These are phyloP conservation scores for Colletotrichum salicis DNA, from an alignment of 2,329 filamentous ascomycete genomes.

Conservation along the genomic window DNA sequence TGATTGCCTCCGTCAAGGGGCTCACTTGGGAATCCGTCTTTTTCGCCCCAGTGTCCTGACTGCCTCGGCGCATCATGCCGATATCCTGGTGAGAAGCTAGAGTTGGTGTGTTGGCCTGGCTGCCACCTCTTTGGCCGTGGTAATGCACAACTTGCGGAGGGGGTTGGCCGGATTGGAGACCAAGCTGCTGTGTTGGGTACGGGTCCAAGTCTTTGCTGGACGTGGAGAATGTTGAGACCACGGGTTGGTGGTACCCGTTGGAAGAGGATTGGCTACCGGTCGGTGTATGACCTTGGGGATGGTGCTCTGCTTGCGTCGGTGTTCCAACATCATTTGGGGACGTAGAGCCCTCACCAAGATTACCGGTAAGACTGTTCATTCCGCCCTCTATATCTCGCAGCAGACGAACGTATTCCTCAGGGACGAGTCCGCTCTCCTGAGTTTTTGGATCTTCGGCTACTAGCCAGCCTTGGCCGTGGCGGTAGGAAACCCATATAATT, in stretches of 20 bases:
- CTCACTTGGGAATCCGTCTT: conserved; percentile 51
- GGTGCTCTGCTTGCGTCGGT: conserved; percentile 70
- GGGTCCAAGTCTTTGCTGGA: conserved; percentile 76
- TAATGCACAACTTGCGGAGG: conserved; percentile 76
- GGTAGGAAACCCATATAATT: conserved; percentile 94
- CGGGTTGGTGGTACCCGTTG: conserved; percentile 75
- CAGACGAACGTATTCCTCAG: conserved; percentile 94
- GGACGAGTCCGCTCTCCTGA: conserved; percentile 92
- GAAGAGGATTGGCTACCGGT: conserved; percentile 43
- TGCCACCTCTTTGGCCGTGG: conserved; percentile 74
- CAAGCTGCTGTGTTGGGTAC: conserved; percentile 73
- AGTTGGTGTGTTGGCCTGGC: conserved; percentile 73
- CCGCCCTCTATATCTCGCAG: conserved; percentile 94
- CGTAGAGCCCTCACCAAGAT: conserved; percentile 63
- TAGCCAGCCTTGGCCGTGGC: conserved; percentile 96
- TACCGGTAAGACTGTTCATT: conserved; percentile 76
- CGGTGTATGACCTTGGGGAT: conserved; percentile 35
- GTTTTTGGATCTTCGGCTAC: conserved; percentile 96
- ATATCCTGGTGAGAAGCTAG: conserved; percentile 62
- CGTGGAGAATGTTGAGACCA: conserved; percentile 76
- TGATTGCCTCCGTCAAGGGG: conserved; percentile 50
- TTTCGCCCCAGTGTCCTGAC: conserved; percentile 55
- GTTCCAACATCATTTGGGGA: conserved; percentile 68
- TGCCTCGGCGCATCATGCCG: conserved; percentile 58
- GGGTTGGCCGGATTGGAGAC: conserved; percentile 69